phyloP scores from a whole-genome alignment of 352 stramenopile genomes.

The Phytopythium sindhum region DNA sequence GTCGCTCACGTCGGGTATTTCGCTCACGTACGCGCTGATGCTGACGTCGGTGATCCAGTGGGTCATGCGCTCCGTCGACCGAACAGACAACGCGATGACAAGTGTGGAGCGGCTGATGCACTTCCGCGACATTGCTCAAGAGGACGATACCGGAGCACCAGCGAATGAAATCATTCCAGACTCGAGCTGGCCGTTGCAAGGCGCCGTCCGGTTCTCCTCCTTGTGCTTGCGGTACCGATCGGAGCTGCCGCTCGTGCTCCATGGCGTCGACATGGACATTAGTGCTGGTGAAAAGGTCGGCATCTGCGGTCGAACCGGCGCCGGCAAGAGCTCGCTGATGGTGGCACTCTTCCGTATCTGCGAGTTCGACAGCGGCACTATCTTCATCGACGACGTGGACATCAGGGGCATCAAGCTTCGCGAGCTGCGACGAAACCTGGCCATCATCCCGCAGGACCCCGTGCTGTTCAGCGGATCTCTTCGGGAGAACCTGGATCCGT shows the following conservation, averaged over 20 bases:
- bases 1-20: conserved; percentile 24
- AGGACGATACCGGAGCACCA: conserved; percentile 15
- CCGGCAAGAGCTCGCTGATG: conserved; percentile 40
- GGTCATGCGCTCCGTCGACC: conserved; percentile 20
- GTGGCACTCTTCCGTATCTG: conserved; percentile 35
- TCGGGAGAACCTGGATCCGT: conserved; percentile 88
- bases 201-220: conserved; percentile 21
- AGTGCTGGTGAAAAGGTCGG: conserved; percentile 42
- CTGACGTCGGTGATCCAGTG: conserved; percentile 44
- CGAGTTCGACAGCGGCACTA: conserved; percentile 50
- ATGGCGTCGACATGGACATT: conserved; percentile 32
- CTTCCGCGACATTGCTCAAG: conserved; percentile 24
- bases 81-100: conserved; percentile 36
- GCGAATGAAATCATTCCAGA: background rate
- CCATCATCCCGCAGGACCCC: conserved; percentile 93
- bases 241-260: conserved; percentile 35
- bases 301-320: conserved; percentile 39
- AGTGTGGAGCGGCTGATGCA: conserved; percentile 35
- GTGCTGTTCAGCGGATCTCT: conserved; percentile 90
- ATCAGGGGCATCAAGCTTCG: conserved; percentile 27
- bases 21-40: conserved; percentile 42
- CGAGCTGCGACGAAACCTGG: conserved; percentile 37
- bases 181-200: conserved; percentile 19
- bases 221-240: conserved; percentile 35
- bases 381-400: conserved; percentile 87